These are phyloP conservation scores for Sclerotiophoma versabilis DNA, from an alignment of 2,329 filamentous ascomycete genomes.

Conservation along the genomic window DNA sequence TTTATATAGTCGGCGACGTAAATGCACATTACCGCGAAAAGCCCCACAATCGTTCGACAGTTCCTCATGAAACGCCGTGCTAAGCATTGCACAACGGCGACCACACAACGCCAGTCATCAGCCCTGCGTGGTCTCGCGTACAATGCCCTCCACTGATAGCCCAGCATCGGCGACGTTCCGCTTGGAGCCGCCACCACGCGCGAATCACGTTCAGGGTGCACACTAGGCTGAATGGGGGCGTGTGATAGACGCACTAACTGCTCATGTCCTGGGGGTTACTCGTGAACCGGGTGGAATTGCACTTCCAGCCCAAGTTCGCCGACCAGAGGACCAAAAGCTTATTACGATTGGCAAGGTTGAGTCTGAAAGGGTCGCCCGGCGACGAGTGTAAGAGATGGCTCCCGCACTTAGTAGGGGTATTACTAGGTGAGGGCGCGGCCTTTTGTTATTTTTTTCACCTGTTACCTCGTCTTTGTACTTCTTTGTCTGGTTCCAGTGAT, in stretches of 20 bases:
- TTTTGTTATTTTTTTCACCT: constrained; percentile 4
- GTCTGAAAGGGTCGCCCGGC: constrained; percentile 1
- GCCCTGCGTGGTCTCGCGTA: constrained; percentile 6
- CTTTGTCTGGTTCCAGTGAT: background rate
- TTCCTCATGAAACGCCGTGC: background rate
- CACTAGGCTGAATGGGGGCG: constrained; percentile 20
- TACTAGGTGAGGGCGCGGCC: background rate
- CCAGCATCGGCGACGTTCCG: constrained; percentile 14
- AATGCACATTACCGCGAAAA: background rate
- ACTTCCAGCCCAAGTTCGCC: constrained; percentile 24
- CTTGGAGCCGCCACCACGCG: constrained; percentile 21
- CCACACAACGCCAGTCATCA: constrained; percentile 7
- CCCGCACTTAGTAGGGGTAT: background rate
- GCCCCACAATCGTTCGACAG: background rate
- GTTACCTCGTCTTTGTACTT: background rate
- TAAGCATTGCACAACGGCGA: constrained; percentile 6
- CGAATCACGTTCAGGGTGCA: constrained; percentile 20
- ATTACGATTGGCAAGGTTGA: constrained; percentile 19
- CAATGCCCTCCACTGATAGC: background rate
- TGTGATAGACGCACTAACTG: constrained; percentile 18
- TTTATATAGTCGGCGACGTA: constrained; percentile 7
- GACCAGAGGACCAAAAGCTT: constrained; percentile 18
- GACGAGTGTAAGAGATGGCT: constrained; percentile 10
- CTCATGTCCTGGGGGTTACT: constrained; percentile 1
- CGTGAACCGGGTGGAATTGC: constrained; percentile 20